Evolutionary conservation across 2,329 filamentous ascomycete genomes (phyloP).

Genomic region (Madurella fahalii): DNA sequence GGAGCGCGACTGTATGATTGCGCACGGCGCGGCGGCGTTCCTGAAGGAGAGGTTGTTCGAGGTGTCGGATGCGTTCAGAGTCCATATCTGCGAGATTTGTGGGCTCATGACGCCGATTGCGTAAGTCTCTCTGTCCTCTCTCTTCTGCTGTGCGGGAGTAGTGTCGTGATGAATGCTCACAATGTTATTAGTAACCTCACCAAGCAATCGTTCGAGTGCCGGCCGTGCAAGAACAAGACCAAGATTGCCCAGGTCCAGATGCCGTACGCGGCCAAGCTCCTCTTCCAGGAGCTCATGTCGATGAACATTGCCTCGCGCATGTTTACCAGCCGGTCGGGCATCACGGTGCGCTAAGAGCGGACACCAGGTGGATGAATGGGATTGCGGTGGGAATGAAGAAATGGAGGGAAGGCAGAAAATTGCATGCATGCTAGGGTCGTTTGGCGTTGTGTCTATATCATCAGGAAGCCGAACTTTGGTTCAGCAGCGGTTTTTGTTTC

Average conservation of each 20-base stretch:
- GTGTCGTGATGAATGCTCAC: background rate
- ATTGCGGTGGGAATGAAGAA: background rate
- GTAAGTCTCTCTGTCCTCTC: constrained; percentile 59
- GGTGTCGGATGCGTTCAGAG: constrained; percentile 94
- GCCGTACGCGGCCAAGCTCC: constrained; percentile 92
- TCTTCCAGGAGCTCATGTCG: constrained; percentile 95
- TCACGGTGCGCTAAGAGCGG: constrained; percentile 59
- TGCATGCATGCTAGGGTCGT: constrained; percentile 11
- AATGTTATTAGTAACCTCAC: constrained; percentile 67
- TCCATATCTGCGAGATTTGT: constrained; percentile 98
- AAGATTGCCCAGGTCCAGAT: constrained; percentile 98
- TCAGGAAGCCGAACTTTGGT: background rate
- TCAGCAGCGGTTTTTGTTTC: no score
- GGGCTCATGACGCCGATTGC: constrained; percentile 98
- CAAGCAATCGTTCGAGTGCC: constrained; percentile 93
- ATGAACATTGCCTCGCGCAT: constrained; percentile 99
- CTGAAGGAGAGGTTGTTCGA: constrained; percentile 96
- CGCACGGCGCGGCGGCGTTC: constrained; percentile 96
- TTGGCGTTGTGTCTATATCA: constrained; percentile 4
- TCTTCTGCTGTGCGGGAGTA: background rate
- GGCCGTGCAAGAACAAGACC: constrained; percentile 98
- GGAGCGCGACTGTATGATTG: constrained; percentile 99
- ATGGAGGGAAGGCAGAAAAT: background rate
- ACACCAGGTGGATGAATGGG: background rate
- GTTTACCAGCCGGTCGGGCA: constrained; percentile 83